These are phyloP conservation scores for Penicillium sp. DNA, from an alignment of 2,329 filamentous ascomycete species.

Conservation along the genomic window DNA sequence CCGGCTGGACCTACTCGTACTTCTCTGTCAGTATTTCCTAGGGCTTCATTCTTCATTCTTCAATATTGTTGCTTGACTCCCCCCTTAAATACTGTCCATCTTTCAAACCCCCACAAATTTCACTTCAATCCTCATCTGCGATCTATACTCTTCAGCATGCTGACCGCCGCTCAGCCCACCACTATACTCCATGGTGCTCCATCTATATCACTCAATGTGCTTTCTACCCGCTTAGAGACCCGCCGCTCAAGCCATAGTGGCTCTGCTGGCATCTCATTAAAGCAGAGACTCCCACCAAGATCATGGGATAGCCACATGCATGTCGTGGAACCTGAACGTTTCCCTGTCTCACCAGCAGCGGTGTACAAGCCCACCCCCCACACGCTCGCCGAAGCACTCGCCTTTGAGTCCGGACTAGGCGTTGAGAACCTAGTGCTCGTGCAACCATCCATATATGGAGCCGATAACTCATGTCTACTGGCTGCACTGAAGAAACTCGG, in stretches of 20 bases:
- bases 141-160: constrained; percentile 19
- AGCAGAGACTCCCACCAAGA: constrained; percentile 29
- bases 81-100: not conserved
- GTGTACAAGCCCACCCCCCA: constrained; percentile 55
- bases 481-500: constrained; percentile 56
- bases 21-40: constrained; percentile 15
- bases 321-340: constrained; percentile 57
- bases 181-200: constrained; percentile 14
- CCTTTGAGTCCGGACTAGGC: constrained; percentile 55
- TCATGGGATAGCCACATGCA: constrained; percentile 68
- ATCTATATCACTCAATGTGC: constrained; percentile 18
- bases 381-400: constrained; percentile 53
- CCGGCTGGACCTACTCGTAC: constrained; percentile 15
- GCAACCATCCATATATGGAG: constrained; percentile 64
- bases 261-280: constrained; percentile 15
- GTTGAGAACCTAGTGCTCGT: constrained; percentile 61
- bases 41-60: not conserved
- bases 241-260: constrained; percentile 15
- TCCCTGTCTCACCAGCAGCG: constrained; percentile 52
- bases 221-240: constrained; percentile 8
- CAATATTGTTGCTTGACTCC: not conserved
- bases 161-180: constrained; percentile 27
- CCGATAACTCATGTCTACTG: constrained; percentile 62
- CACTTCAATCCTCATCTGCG: not conserved
- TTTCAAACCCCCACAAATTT: not conserved